Percentiles rank a stretch among this genome's conserved stretches.
phyloP scores from a whole-genome alignment of 2,329 filamentous ascomycete species.

The Aspergillus vadensis region DNA sequence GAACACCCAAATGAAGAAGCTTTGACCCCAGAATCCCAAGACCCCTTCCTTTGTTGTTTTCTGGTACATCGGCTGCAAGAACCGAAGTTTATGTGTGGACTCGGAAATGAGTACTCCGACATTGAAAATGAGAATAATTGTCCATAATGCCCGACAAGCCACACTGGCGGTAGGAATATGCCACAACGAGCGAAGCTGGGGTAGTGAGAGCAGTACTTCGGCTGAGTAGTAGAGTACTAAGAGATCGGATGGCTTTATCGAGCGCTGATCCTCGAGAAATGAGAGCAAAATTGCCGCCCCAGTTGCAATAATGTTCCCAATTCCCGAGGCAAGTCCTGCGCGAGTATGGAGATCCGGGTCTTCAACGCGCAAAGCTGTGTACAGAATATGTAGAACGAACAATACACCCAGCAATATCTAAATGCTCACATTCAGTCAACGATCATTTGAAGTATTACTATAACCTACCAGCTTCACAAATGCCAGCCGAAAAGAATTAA shows the following conservation, averaged over 20 bases:
- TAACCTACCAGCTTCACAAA: not conserved
- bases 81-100: not conserved
- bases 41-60: not conserved
- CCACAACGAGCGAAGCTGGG: not conserved
- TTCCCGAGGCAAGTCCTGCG: not conserved
- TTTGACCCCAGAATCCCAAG: not conserved
- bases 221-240: not conserved
- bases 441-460: not conserved
- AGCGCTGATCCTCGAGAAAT: not conserved
- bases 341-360: not conserved
- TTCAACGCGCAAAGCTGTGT: not conserved
- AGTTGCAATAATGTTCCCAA: not conserved
- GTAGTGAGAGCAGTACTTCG: not conserved
- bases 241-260: not conserved
- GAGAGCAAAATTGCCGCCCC: not conserved
- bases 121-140: not conserved
- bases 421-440: not conserved
- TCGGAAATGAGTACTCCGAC: not conserved
- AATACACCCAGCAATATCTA: not conserved
- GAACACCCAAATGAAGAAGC: not conserved
- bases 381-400: not conserved
- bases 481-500: not conserved
- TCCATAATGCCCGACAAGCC: not conserved
- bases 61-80: not conserved
- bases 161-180: not conserved